phyloP scores from a whole-genome alignment of 129 eudicot species.

The Lactuca saligna region DNA sequence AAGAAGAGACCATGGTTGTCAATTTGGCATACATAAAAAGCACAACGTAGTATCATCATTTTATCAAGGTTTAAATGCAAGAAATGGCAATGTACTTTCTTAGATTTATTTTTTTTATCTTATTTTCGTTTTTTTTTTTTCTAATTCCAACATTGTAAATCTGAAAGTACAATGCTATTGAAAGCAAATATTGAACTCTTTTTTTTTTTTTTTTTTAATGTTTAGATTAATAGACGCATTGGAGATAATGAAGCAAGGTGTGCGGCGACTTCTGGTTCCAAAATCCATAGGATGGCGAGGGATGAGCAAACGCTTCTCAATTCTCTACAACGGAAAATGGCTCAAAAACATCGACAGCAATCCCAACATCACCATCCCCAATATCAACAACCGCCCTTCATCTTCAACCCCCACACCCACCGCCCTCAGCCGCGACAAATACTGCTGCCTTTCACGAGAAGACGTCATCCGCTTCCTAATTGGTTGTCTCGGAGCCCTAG shows the following conservation, averaged over 20 bases:
- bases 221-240: slow-evolving; percentile 88
- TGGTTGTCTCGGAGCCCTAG: slow-evolving; percentile 92
- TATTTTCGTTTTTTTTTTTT: too few species aligned
- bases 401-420: slow-evolving; percentile 53
- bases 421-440: slow-evolving; percentile 53
- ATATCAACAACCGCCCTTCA: slow-evolving; percentile 49
- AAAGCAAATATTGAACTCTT: background rate
- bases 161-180: too few species aligned
- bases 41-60: too few species aligned
- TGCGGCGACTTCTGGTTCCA: slow-evolving; percentile 81
- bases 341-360: slow-evolving; percentile 61
- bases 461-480: slow-evolving; percentile 84
- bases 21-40: too few species aligned
- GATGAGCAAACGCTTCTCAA: slow-evolving; percentile 88
- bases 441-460: slow-evolving; percentile 88
- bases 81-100: too few species aligned
- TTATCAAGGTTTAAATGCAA: too few species aligned
- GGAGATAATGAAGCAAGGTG: slow-evolving; percentile 98
- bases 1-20: too few species aligned
- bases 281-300: slow-evolving; percentile 84
- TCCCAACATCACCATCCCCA: slow-evolving; percentile 30
- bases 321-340: slow-evolving; percentile 87
- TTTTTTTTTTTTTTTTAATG: background rate
- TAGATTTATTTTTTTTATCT: too few species aligned
- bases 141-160: too few species aligned